Evolutionary conservation across 768 basidiomycete genomes (phyloP), one percentile per base, ranked within the genome.

Genomic region (Boletus tomentosulus): DNA sequence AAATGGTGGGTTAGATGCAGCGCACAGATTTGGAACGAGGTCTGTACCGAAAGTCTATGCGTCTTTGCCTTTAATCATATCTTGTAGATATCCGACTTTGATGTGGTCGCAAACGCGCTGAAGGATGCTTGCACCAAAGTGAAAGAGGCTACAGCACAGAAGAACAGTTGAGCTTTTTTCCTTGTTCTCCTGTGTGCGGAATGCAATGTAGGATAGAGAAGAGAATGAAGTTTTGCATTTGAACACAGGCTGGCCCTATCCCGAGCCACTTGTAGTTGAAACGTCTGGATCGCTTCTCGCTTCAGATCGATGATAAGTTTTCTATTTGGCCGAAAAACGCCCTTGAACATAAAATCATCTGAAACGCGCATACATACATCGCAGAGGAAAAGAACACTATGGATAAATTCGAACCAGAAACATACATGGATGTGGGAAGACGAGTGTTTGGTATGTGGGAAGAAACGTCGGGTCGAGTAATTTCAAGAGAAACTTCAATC

Each of bases 1-100:
- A 71, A 57, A 41, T 69, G 69, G 69, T 71, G 68, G 68, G 57
- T 59, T 6, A 62, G 68, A 41, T 71, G 69, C 46, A 62, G 65
- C 42, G 65, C 16, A 11, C 68, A 69, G 50, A 60, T 69, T 34
- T 69, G 68, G 66, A 69, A 69, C 48, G 69, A 69, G 59, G 68
- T 69, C 49, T 27, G 63, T 56, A 22, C 15, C 19, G 15, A 19
- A 35, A 6, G 3, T 50, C n/a, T 27, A 34, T 44, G 6, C 6
- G 12, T 6, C 27, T 7, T 42, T 24, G 25, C 11, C 9, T 12
- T 24, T 54, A 8, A 53, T 46, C 22, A 19, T 19, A 4, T 41
- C 16, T 34, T n/a, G 4, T 27, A 69, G 68, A 59, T 71, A 51
- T 71, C 67, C n/a, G 68, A 69, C 53, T 69, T 69, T 48, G 66